Base-by-base conservation (phyloP, 768 basidiomycete genomes). In the Hericium alpestre region DNA sequence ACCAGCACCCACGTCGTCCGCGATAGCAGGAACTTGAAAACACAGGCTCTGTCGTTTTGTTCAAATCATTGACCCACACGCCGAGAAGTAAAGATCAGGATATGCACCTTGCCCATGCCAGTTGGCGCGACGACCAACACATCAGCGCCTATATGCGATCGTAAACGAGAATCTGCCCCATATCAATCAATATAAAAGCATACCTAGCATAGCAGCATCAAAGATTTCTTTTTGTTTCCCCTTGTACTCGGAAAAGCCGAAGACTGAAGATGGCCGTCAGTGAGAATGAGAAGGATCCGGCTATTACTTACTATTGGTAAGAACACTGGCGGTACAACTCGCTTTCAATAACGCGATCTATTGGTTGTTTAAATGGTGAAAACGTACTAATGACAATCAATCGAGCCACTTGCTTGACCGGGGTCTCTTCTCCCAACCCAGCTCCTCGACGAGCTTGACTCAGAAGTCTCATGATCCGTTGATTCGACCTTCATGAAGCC, bases 101-200 rank as follows among this genome's bases (percentile, higher is more conserved):
- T 64, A 40, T 5, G 25, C 32, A 85, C 90, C 78, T 93, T 93
- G 38, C 90, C 91, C 86, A 92, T 89, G 4, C 90, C 89, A 10
- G 91, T 93, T 0, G 90, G 89, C 16, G 90, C 90, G 2, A 91
- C 76, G 10, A 90, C 87, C 51, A 91, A 77, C 13, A 91, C 81
- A 68, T 91, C 89, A 9, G 69, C 70, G 4, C 86, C 88, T 88
- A 56, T 5, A 39, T 8, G 4, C 27, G 20, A 15, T 22, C 18
- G 25, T 9, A 32, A 13, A 48, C 58, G 41, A 2, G 8, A 25
- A 10, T 7, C 20, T 23, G n/a, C 25, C 41, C 50, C 41, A 20
- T 16, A 22, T 12, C 7, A 22, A 27, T 10, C 2, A 8, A 20
- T 32, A 32, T 32, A 25, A 8, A 15, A 6, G 59, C 72, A 18